phyloP scores from a whole-genome alignment of 75 land plant species.

The Pseudotsuga menziesii region DNA sequence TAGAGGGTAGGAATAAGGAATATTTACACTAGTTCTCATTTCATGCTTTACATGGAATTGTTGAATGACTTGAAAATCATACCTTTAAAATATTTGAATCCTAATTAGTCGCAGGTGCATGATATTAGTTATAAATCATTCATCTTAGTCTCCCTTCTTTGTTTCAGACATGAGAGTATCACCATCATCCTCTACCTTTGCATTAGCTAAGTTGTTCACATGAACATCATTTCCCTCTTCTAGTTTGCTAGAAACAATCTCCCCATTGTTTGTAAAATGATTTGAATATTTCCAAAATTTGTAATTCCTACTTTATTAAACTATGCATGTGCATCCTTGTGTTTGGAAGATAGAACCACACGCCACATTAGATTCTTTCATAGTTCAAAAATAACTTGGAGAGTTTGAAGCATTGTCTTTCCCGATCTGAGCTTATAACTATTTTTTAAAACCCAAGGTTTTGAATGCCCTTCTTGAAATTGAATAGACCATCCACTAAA shows the following conservation, averaged over 20 bases:
- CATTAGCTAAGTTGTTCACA: not conserved
- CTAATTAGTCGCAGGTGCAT: too few species aligned
- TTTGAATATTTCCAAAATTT: not conserved
- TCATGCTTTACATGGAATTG: not conserved
- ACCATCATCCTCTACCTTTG: slow-evolving; percentile 11
- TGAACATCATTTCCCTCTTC: slow-evolving; percentile 1
- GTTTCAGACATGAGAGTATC: slow-evolving; percentile 7
- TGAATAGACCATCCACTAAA: not conserved
- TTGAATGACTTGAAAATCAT: not conserved
- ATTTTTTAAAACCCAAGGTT: not conserved
- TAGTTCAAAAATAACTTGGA: not conserved
- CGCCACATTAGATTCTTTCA: not conserved
- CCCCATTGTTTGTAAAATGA: slow-evolving; percentile 7
- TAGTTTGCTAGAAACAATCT: slow-evolving; percentile 15
- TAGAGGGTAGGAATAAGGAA: not conserved
- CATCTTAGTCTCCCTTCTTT: not conserved
- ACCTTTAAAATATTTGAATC: not conserved
- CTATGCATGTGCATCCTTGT: not conserved
- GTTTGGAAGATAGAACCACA: not conserved
- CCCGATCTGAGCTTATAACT: not conserved
- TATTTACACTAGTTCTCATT: not conserved
- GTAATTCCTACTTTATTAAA: slow-evolving; percentile 3
- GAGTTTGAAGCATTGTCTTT: not conserved
- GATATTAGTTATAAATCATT: not conserved
- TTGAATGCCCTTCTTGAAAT: not conserved